Evolutionary conservation across 495 filamentous ascomycete genomes (phyloP).

Genomic region (Penicillium arizonense): DNA sequence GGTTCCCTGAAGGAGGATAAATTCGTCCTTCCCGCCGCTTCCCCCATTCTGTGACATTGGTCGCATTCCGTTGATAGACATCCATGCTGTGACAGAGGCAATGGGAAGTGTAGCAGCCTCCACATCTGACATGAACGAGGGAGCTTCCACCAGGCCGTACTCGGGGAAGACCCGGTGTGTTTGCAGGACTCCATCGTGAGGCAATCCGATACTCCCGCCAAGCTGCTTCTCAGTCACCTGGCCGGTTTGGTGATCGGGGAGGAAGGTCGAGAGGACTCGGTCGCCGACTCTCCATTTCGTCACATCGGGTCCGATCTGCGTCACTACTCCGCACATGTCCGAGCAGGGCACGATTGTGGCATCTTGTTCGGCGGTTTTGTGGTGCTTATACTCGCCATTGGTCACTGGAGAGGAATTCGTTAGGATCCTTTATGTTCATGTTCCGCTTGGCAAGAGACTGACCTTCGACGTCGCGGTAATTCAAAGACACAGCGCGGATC

Average conservation of each 20-base stretch:
- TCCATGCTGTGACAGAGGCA: conserved; percentile 78
- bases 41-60: conserved; percentile 56
- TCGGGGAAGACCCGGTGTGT: conserved; percentile 68
- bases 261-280: conserved; percentile 73
- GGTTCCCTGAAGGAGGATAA: conserved; percentile 73
- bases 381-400: conserved; percentile 57
- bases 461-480: conserved; percentile 62
- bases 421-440: neutral
- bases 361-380: conserved; percentile 38
- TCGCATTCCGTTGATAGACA: conserved; percentile 69
- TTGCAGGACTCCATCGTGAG: conserved; percentile 63
- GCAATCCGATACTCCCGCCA: conserved; percentile 62
- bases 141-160: conserved; percentile 62
- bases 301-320: conserved; percentile 63
- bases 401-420: conserved; percentile 31
- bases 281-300: conserved; percentile 64
- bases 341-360: conserved; percentile 64
- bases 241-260: conserved; percentile 68
- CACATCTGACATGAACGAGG: conserved; percentile 56
- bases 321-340: conserved; percentile 72
- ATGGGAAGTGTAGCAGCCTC: conserved; percentile 69
- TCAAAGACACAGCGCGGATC: conserved; percentile 53
- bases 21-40: conserved; percentile 62
- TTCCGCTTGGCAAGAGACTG: conserved; percentile 4
- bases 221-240: conserved; percentile 46